Conservation (phyloP, 208 protist species). For the Vickermania ingenoplastis region DNA sequence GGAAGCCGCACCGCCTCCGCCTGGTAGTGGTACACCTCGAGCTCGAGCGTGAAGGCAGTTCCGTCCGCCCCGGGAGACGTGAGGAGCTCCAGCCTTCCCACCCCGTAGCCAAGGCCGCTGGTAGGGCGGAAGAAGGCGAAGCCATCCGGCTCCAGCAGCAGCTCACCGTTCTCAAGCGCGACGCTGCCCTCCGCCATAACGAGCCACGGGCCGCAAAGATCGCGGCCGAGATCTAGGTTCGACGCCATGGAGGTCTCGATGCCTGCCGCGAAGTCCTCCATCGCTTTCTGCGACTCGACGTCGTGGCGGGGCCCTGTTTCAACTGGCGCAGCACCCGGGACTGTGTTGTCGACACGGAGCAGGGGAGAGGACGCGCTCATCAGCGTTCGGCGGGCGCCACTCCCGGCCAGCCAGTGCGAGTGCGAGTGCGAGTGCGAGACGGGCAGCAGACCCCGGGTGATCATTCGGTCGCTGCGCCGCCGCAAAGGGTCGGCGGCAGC, state of each 20-base stretch:
- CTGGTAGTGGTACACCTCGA: constrained; percentile 77
- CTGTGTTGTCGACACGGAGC: neutral
- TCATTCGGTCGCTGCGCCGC: too few relatives aligned
- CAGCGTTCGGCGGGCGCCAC: too few relatives aligned
- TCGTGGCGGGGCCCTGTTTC: neutral
- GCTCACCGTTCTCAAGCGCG: constrained; percentile 41
- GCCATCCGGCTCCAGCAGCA: constrained; percentile 79
- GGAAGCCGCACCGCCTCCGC: constrained; percentile 30
- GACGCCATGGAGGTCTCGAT: constrained; percentile 48
- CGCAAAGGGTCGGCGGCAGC: too few relatives aligned
- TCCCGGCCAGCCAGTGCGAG: too few relatives aligned
- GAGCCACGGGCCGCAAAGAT: constrained; percentile 82
- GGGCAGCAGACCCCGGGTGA: too few relatives aligned
- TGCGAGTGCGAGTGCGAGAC: too few relatives aligned
- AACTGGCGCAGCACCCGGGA: neutral
- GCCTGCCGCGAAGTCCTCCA: constrained; percentile 48
- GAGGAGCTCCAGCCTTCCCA: constrained; percentile 48
- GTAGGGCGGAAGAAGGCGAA: constrained; percentile 81
- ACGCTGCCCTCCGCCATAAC: constrained; percentile 76
- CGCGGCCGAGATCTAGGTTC: constrained; percentile 37
- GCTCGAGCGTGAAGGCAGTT: constrained; percentile 51
- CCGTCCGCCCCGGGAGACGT: constrained; percentile 22
- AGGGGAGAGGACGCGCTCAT: too few relatives aligned
- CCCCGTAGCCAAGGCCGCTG: constrained; percentile 78
- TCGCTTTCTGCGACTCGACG: constrained; percentile 16